These are phyloP conservation scores for Penicillium nucicola DNA, from an alignment of 495 filamentous ascomycete genomes.

Conservation along the genomic window DNA sequence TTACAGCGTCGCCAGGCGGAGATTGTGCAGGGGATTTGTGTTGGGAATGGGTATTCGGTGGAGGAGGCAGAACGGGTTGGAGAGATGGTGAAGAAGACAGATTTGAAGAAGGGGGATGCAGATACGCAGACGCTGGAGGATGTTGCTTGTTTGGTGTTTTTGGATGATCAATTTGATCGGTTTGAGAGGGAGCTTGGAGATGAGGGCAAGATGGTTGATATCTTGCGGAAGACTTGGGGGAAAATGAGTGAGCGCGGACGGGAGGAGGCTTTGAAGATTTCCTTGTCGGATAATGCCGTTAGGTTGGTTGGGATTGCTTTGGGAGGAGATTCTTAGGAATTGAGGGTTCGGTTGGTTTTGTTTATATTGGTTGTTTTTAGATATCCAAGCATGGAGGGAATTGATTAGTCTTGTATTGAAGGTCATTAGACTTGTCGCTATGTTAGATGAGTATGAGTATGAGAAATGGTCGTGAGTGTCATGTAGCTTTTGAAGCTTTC, in stretches of 20 bases:
- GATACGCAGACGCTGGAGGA: slow-evolving; percentile 77
- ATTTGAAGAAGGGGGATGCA: slow-evolving; percentile 52
- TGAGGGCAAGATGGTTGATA: slow-evolving; percentile 68
- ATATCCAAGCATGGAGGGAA: not conserved
- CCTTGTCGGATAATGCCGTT: slow-evolving; percentile 56
- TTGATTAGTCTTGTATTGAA: no score
- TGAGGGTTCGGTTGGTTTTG: not conserved
- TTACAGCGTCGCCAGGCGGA: slow-evolving; percentile 69
- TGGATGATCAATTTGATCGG: slow-evolving; percentile 78
- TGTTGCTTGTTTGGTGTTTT: slow-evolving; percentile 80
- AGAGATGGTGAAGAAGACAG: slow-evolving; percentile 63
- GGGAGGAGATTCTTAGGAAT: not conserved
- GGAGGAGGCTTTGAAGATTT: slow-evolving; percentile 63
- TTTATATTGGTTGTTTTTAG: not conserved
- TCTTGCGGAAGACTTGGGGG: slow-evolving; percentile 77
- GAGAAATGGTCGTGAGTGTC: no score
- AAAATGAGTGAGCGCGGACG: slow-evolving; percentile 73
- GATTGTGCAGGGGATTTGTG: slow-evolving; percentile 53
- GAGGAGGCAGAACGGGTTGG: slow-evolving; percentile 54
- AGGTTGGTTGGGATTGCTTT: slow-evolving; percentile 46
- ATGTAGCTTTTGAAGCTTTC: no score
- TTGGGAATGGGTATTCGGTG: slow-evolving; percentile 43
- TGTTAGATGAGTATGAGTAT: no score
- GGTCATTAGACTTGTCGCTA: no score
- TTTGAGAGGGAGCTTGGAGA: slow-evolving; percentile 65